A percentile compares a stretch with the other conserved stretches of the same genome.
phyloP scores from a whole-genome alignment of 2,329 filamentous ascomycete genomes.

The Phialophora expanda region DNA sequence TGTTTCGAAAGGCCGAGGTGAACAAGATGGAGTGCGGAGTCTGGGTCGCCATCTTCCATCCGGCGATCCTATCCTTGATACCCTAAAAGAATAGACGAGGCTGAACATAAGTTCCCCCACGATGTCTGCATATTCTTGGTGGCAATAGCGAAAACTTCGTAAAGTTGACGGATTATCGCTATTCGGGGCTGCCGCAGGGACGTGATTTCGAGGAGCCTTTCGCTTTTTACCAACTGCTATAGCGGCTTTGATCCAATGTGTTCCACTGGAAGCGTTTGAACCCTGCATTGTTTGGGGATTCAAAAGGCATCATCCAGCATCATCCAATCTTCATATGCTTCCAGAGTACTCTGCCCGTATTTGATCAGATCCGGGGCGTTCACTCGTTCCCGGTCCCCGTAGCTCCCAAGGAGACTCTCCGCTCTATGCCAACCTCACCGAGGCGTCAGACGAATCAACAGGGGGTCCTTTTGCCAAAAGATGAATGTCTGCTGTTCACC shows the following conservation, averaged over 20 bases:
- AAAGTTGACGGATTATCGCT: neutral
- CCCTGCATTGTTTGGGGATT: neutral
- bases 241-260: too few relatives aligned
- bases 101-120: neutral
- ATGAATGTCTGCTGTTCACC: conserved; percentile 26
- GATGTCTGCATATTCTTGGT: neutral
- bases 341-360: neutral
- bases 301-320: neutral
- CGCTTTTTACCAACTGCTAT: too few relatives aligned
- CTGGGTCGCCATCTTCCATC: neutral
- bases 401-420: neutral
- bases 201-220: neutral
- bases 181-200: neutral
- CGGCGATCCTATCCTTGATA: neutral
- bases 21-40: too few relatives aligned
- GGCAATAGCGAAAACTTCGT: neutral
- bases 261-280: neutral
- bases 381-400: neutral
- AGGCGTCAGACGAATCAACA: conserved; percentile 16
- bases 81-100: neutral
- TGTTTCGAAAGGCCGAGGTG: too few relatives aligned
- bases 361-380: too few relatives aligned
- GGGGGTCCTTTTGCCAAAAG: conserved; percentile 26
- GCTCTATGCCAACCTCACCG: neutral
- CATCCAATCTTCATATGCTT: neutral